A percentile compares a stretch with the other conserved stretches of the same genome.
Evolutionary conservation across 2,329 filamentous ascomycete genomes (phyloP).

Genomic region (Lachnellula hyalina): DNA sequence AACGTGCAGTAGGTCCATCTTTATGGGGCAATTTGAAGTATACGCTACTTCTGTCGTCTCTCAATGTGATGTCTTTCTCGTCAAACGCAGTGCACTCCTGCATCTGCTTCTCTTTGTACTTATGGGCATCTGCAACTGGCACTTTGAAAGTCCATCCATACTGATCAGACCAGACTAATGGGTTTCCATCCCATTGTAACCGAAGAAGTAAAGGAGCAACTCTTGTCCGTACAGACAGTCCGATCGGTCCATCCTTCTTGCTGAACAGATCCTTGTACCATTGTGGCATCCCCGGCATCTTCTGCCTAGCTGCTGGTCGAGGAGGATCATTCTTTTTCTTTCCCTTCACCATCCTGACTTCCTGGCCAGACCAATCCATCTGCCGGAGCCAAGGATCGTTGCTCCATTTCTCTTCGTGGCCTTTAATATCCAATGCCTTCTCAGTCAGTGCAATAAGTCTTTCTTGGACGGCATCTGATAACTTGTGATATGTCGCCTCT

Average conservation of each 20-base stretch:
- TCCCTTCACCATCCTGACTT: constrained; percentile 83
- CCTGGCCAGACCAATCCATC: constrained; percentile 92
- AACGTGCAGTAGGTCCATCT: constrained; percentile 80
- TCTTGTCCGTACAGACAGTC: constrained; percentile 77
- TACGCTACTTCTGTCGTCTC: constrained; percentile 57
- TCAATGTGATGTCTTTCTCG: constrained; percentile 61
- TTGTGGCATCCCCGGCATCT: constrained; percentile 87
- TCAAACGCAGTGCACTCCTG: constrained; percentile 69
- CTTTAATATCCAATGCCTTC: constrained; percentile 70
- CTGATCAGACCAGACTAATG: constrained; percentile 87
- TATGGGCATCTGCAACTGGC: constrained; percentile 51
- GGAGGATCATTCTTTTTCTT: constrained; percentile 82
- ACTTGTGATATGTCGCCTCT: constrained; percentile 74
- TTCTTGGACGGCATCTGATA: constrained; percentile 72
- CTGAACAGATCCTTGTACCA: constrained; percentile 93
- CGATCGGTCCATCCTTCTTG: constrained; percentile 63
- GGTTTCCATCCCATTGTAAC: constrained; percentile 83
- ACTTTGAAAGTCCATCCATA: constrained; percentile 92
- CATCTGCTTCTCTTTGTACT: constrained; percentile 68
- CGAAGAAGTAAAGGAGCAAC: constrained; percentile 80
- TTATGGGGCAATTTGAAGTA: constrained; percentile 98
- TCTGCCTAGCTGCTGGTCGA: constrained; percentile 74
- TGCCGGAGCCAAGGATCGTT: constrained; percentile 89
- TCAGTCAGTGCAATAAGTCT: constrained; percentile 69
- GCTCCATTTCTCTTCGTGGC: constrained; percentile 60